Conservation (phyloP, 2,329 filamentous ascomycete genomes). For the Epichloe sylvatica region DNA sequence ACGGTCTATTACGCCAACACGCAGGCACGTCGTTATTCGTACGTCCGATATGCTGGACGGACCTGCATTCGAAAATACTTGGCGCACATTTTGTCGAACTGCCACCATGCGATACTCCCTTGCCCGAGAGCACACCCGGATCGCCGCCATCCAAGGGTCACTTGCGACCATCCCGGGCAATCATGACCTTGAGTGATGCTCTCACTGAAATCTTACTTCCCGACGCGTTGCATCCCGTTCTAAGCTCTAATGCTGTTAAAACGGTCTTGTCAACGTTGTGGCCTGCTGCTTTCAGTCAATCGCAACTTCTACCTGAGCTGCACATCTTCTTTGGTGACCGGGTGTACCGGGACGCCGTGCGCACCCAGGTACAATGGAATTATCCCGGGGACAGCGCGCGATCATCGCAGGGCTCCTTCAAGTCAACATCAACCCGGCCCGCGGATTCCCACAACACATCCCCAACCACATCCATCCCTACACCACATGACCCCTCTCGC, state of each 20-base stretch:
- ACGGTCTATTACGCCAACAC: conserved; percentile 36
- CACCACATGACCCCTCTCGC: conserved; percentile 11
- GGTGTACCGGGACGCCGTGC: conserved; percentile 30
- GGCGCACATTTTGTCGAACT: conserved; percentile 31
- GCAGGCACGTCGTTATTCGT: conserved; percentile 34
- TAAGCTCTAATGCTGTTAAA: conserved; percentile 28
- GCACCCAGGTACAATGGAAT: conserved; percentile 37
- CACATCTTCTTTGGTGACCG: conserved; percentile 35
- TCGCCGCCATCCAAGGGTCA: conserved; percentile 23
- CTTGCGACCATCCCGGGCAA: conserved; percentile 26
- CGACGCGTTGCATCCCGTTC: conserved; percentile 18
- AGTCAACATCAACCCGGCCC: conserved; percentile 23
- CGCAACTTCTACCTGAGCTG: conserved; percentile 25
- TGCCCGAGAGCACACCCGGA: conserved; percentile 20
- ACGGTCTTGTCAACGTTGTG: conserved; percentile 32
- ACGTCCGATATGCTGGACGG: conserved; percentile 42
- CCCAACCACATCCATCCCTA: conserved; percentile 4
- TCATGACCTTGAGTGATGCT: conserved; percentile 27
- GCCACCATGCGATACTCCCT: conserved; percentile 27
- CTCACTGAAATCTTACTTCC: conserved; percentile 29
- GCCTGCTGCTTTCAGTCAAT: conserved; percentile 20
- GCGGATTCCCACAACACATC: conserved; percentile 16
- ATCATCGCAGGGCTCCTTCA: conserved; percentile 19
- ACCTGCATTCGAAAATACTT: conserved; percentile 34
- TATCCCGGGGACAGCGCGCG: conserved; percentile 16